Evolutionary conservation across 179 eudicot species (phyloP), one percentile per base, ranked within the genome.

Genomic region (Sideroxylon spinosum): DNA sequence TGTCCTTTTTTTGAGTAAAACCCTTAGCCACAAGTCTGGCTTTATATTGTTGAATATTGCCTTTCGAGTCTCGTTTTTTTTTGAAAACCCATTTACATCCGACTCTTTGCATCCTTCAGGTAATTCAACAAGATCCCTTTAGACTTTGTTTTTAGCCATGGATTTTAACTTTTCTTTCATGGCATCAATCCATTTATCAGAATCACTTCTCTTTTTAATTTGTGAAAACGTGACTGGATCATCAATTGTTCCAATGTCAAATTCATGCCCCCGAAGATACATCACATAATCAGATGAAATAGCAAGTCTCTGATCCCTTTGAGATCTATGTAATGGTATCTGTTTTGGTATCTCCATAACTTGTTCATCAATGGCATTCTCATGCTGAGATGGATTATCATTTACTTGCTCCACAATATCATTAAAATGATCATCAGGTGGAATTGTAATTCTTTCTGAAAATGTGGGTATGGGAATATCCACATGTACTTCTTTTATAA

Each of bases 201-300:
- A 71, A 4, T 71, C 12, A 48, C 11, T 68, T 13, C 32, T 25
- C 2, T 52, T 17, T 12, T n/a, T 50, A 32, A 13, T 57, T 71
- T 71, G 28, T 50, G 75, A 71, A 71, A 46, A 71, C 60, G 32
- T 48, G 7, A 19, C 7, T 9, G 75, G 75, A 71, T 71, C 64
- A 23, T 55, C 16, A 26, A 7, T 44, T 11, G 16, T 73, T n/a
- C 64, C 65, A 44, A 56, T 13, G 19, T 56, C 14, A 56, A 53
- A 53, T 14, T 53, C 64, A 11, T 19, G 12, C 8, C 53, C 37
- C 25, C 53, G 63, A 17, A 73, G n/a, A 26, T 73, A 55, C 32
- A 73, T 25, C n/a, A 73, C 63, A 53, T 23, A 73, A 25, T 55
- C 62, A 73, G 16, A 7, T 7, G 7, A 14, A 9, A 70, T 48